Conservation (phyloP, 139 green algal species). For the Asterochloris sp. region DNA sequence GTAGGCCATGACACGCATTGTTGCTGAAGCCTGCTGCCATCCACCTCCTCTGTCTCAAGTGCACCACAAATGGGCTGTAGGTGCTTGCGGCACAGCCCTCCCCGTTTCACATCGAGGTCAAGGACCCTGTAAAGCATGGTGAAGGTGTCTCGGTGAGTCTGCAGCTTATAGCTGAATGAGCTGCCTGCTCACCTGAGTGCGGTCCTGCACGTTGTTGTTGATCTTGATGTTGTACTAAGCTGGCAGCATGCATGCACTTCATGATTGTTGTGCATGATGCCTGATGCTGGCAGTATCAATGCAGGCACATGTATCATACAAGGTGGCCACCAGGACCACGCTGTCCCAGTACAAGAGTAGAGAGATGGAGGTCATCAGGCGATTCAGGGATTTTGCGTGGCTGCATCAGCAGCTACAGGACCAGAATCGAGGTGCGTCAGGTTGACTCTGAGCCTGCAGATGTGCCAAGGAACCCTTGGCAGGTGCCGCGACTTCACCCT, state of each 20-base stretch:
- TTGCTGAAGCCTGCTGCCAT: no score
- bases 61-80: neutral
- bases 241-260: neutral
- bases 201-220: no score
- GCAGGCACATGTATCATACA: conserved; percentile 72
- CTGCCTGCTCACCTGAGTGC: no score
- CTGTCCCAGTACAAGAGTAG: conserved; percentile 38
- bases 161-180: neutral
- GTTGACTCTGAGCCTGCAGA: neutral
- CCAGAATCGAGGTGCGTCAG: conserved; percentile 44
- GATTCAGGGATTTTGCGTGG: conserved; percentile 92
- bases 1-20: no score
- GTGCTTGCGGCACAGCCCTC: neutral
- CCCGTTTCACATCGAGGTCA: conserved; percentile 66
- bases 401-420: conserved; percentile 75
- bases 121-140: conserved; percentile 90
- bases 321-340: conserved; percentile 48
- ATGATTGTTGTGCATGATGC: neutral
- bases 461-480: no score
- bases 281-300: neutral
- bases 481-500: no score
- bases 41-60: no score
- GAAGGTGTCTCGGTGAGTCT: conserved; percentile 51
- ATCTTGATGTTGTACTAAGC: neutral
- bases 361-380: conserved; percentile 72